Conservation (phyloP, 208 protist genomes). For the Naegleria lovaniensis region DNA sequence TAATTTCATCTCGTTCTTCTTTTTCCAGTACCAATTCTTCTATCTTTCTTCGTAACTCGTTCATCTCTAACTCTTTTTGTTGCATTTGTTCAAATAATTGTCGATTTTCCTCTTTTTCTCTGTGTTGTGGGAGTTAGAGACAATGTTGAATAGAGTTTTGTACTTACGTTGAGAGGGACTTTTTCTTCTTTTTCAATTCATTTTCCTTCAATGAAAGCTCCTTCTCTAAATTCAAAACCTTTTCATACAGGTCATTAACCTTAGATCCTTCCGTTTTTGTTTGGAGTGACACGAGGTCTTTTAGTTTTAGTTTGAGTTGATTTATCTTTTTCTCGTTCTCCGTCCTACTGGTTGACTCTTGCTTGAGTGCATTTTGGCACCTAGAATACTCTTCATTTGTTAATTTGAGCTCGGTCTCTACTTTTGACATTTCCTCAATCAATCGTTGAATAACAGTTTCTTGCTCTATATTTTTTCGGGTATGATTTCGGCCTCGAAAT, state of each 20-base stretch:
- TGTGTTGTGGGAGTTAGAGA: background rate
- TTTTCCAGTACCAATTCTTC: background rate
- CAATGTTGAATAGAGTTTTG: too few species aligned
- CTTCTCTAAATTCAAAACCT: background rate
- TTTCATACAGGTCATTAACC: background rate
- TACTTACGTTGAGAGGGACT: background rate
- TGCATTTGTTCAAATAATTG: background rate
- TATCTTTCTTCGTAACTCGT: background rate
- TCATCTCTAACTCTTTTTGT: background rate
- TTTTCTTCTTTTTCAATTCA: conserved; percentile 19
- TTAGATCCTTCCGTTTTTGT: background rate
- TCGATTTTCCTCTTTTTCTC: background rate
- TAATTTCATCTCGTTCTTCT: background rate
- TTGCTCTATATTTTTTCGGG: background rate
- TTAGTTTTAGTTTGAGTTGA: background rate
- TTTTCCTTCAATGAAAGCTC: background rate
- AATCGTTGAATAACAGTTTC: background rate
- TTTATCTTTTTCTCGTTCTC: background rate
- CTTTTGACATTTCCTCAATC: background rate
- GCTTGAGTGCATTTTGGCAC: background rate
- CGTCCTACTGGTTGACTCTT: too few species aligned
- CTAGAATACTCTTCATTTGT: background rate
- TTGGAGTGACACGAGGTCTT: background rate
- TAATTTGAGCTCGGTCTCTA: background rate
- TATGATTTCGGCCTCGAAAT: background rate